phyloP scores from a whole-genome alignment of 192 early-diverging fungal species.

The Mortierella claussenii region DNA sequence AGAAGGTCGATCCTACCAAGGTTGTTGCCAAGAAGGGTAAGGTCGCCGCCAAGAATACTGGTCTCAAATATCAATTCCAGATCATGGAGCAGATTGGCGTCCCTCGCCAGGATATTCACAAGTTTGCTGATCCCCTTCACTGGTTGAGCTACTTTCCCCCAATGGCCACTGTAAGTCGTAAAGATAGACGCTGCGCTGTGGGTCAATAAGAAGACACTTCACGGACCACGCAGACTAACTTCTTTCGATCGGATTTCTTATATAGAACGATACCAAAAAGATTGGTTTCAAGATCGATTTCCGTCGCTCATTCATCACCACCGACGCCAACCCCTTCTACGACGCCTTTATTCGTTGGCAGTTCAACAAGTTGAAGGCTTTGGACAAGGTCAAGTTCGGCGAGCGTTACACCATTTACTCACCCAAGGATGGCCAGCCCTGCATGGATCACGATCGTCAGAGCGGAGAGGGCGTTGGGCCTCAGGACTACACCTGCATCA shows the following conservation, averaged over 20 bases:
- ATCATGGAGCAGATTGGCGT: constrained; percentile 94
- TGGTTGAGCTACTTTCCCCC: constrained; percentile 98
- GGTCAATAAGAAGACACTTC: no score
- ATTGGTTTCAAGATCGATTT: constrained; percentile 91
- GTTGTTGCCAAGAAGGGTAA: constrained; percentile 85
- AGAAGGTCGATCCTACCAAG: constrained; percentile 70
- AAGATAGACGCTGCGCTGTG: no score
- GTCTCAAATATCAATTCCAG: constrained; percentile 94
- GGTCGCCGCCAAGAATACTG: constrained; percentile 86
- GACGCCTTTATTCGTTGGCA: constrained; percentile 99
- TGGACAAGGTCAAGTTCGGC: constrained; percentile 93
- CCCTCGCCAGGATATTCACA: constrained; percentile 87
- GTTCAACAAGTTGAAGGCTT: constrained; percentile 85
- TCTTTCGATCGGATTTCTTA: background rate
- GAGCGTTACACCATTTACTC: constrained; percentile 98
- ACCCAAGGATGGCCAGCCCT: constrained; percentile 93
- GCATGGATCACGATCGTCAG: constrained; percentile 99
- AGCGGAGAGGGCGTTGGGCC: constrained; percentile 93
- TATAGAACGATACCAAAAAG: constrained; percentile 75
- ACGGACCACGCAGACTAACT: no score
- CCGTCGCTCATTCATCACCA: constrained; percentile 98
- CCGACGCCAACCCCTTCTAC: constrained; percentile 97
- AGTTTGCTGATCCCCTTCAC: constrained; percentile 90
- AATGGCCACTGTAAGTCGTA: constrained; percentile 69
- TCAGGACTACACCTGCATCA: constrained; percentile 97